Evolutionary conservation across 441 rosid species (phyloP), one percentile per base, ranked within the genome.

Genomic region (Gossypium gossypioides): DNA sequence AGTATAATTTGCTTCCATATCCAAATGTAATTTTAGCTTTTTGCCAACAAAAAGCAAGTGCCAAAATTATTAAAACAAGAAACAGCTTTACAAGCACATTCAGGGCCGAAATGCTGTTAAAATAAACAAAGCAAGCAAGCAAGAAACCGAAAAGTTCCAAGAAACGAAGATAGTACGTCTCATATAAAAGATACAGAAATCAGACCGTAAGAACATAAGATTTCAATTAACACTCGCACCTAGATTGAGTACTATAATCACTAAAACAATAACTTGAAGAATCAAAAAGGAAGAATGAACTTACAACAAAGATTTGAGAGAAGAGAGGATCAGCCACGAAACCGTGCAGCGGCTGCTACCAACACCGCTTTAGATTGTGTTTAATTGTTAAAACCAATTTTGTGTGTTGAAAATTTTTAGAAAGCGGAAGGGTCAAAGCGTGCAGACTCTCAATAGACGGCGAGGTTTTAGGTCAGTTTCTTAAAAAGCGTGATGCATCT

Each of bases 401-500:
- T 21, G 4, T 66, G 22, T 12, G 18, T 10, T 21, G 56, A 24
- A 24, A 66, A 46, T 0, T 50, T 48, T 46, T 24, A 8, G 22
- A 50, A 27, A n/a, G 71, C 71, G 8, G 40, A 25, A 68, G 6
- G 29, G 51, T 63, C 51, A 18, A 4, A 62, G 68, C 0, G 68
- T 2, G 27, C 51, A 18, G 50, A 32, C 22, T 6, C n/a, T 32
- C 13, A 15, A 21, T 15, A 10, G 2, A 18, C 19, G 55, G 51
- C 44, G 60, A 67, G 66, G 69, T 75, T 51, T 81, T 81, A 61
- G 69, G 76, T 81, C 73, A 75, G 78, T 4, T 29, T 59, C 57
- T 3, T 27, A 54, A 1, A 42, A 67, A 76, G 50, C 3, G 56
- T 76, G 19, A n/a, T 74, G 72, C 68, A 27, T 46, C 24, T 65